Evolutionary conservation across 805 yeast species (phyloP).

Genomic region (Kazachstania africana): DNA sequence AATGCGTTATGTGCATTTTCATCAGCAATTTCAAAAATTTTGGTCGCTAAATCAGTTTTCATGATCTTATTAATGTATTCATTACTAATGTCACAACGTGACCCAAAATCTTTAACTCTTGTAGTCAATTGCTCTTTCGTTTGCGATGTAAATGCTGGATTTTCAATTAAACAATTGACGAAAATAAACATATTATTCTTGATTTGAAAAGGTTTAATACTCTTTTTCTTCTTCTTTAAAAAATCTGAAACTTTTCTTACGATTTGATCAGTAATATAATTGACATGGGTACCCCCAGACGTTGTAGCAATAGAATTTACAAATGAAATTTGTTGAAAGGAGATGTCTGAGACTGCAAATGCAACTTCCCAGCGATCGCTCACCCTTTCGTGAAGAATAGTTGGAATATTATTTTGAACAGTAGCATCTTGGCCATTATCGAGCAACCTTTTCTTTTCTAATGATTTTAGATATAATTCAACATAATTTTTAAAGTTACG

Average conservation of each 20-base stretch:
- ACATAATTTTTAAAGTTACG: constrained; percentile 76
- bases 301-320: constrained; percentile 97
- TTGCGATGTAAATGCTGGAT: constrained; percentile 95
- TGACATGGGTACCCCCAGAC: constrained; percentile 92
- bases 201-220: constrained; percentile 79
- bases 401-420: constrained; percentile 26
- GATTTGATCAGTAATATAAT: constrained; percentile 72
- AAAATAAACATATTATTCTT: constrained; percentile 83
- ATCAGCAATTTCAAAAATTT: constrained; percentile 71
- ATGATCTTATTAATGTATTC: constrained; percentile 60
- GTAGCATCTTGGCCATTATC: constrained; percentile 29
- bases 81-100: constrained; percentile 67
- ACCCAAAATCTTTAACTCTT: constrained; percentile 79
- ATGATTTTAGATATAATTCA: constrained; percentile 75
- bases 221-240: constrained; percentile 60
- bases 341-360: constrained; percentile 82
- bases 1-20: constrained; percentile 81
- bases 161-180: constrained; percentile 83
- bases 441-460: constrained; percentile 35
- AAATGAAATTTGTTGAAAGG: constrained; percentile 88
- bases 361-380: constrained; percentile 94
- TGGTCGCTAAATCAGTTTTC: constrained; percentile 59
- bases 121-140: constrained; percentile 94
- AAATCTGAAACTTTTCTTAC: constrained; percentile 63
- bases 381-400: constrained; percentile 67